These are phyloP conservation scores for Eucalyptus guilfoylei DNA, from an alignment of 345 rosid genomes.

Conservation along the genomic window DNA sequence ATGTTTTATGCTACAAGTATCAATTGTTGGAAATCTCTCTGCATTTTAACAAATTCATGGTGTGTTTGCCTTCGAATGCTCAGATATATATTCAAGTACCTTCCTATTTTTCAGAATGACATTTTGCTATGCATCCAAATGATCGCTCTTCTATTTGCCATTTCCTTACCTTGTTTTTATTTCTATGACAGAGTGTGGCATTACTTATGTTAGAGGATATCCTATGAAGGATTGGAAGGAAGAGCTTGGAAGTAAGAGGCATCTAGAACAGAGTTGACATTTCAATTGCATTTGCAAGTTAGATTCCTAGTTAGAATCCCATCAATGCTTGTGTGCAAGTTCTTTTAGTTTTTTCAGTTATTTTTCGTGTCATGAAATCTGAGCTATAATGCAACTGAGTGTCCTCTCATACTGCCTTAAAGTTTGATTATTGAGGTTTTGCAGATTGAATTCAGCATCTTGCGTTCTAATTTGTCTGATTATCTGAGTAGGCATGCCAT, in stretches of 20 bases:
- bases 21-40: background rate
- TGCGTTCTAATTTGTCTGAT: no score
- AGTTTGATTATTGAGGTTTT: no score
- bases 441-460: no score
- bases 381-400: background rate
- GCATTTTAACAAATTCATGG: background rate
- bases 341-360: background rate
- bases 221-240: no score
- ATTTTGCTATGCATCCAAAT: background rate
- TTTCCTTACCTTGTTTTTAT: background rate
- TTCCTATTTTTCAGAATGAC: background rate
- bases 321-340: background rate
- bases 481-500: fast-evolving
- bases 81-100: background rate
- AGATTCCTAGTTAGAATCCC: background rate
- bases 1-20: background rate
- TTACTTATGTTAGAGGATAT: background rate
- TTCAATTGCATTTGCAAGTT: background rate
- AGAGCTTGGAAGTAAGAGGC: no score
- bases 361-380: background rate
- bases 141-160: background rate
- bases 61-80: background rate
- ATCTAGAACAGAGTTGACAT: background rate
- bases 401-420: no score
- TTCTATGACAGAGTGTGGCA: background rate